phyloP scores from a whole-genome alignment of 176 grass and related monocot species.

The Tuctoria greenei region DNA sequence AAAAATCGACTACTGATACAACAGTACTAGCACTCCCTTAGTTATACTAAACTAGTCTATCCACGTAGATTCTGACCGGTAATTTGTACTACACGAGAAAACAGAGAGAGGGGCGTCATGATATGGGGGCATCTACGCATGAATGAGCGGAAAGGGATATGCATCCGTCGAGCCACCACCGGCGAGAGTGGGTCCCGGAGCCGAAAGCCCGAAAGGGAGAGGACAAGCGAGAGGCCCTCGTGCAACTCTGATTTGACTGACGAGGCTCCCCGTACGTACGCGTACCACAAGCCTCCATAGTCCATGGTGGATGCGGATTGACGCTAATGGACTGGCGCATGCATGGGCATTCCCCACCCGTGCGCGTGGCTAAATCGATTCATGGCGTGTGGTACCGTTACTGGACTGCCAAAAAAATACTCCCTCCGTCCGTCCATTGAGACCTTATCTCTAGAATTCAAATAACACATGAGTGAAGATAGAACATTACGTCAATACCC shows the following conservation, averaged over 20 bases:
- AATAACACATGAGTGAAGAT: too few species aligned
- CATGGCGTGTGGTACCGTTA: not conserved
- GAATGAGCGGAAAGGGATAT: slow-evolving; percentile 13
- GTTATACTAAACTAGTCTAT: not conserved
- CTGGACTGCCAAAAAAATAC: not conserved
- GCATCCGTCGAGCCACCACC: not conserved
- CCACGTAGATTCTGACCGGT: slow-evolving; percentile 16
- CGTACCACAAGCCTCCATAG: not conserved
- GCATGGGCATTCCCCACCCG: slow-evolving; percentile 23
- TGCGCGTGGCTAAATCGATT: not conserved
- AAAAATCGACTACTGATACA: not conserved
- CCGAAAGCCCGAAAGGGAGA: slow-evolving; percentile 5
- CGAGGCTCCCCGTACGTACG: not conserved
- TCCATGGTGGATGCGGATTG: too few species aligned
- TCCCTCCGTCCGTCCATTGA: too few species aligned
- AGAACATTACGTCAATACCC: too few species aligned
- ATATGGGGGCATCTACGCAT: not conserved
- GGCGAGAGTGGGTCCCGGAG: not conserved
- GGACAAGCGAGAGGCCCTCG: slow-evolving; percentile 50
- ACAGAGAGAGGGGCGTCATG: not conserved
- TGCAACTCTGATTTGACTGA: slow-evolving; percentile 62
- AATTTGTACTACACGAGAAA: not conserved
- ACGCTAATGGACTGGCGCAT: too few species aligned
- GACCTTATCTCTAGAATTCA: too few species aligned
- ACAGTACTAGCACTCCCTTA: too few species aligned